These are phyloP conservation scores for Atalantia buxifolia DNA, from an alignment of 345 rosid species.

Conservation along the genomic window DNA sequence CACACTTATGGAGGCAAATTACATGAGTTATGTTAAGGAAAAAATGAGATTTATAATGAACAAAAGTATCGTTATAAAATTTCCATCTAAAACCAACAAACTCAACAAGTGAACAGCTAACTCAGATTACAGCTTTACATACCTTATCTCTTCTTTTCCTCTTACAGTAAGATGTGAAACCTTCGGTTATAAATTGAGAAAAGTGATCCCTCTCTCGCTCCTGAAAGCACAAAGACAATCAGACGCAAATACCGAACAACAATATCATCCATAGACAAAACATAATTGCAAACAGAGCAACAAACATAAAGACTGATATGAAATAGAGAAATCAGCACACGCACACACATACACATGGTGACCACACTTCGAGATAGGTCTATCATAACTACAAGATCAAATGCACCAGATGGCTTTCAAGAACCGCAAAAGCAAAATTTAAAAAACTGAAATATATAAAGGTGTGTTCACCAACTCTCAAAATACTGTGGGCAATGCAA, in stretches of 20 bases:
- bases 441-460: not conserved
- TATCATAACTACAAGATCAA: not conserved
- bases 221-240: conserved; percentile 34
- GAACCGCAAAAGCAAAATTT: not conserved
- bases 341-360: not conserved
- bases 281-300: not conserved
- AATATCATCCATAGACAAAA: not conserved
- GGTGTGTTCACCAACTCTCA: not conserved
- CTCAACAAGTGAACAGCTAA: not conserved
- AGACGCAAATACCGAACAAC: not conserved
- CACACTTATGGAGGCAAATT: not conserved
- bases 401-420: not conserved
- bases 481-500: not conserved
- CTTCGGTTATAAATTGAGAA: conserved; percentile 95
- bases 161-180: conserved; percentile 86
- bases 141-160: conserved; percentile 99
- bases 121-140: not conserved
- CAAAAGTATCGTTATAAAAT: not conserved
- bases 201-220: conserved; percentile 97
- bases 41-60: not conserved
- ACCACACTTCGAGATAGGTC: not conserved
- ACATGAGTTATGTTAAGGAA: not conserved
- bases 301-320: not conserved
- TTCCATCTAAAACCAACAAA: not conserved
- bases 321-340: not conserved